phyloP scores from a whole-genome alignment of 371 early-diverging fungal genomes.

The Mucor mucedo region DNA sequence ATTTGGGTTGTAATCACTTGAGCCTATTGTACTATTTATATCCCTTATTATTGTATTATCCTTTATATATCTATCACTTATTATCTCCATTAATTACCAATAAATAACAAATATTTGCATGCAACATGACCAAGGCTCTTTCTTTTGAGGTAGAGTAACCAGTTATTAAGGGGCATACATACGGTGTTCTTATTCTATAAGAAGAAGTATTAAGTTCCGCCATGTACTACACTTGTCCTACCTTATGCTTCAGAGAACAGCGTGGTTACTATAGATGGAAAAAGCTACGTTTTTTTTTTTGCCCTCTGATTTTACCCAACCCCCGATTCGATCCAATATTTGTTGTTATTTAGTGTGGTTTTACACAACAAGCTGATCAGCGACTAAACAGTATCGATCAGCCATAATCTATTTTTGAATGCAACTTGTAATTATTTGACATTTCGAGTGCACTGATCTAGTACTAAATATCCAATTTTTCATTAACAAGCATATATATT shows the following conservation, averaged over 20 bases:
- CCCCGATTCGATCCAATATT: not conserved
- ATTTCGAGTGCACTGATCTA: not conserved
- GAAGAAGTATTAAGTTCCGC: not conserved
- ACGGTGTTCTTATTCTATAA: not conserved
- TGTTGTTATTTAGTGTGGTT: not conserved
- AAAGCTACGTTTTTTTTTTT: not conserved
- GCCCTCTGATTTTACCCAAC: not conserved
- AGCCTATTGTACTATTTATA: not conserved
- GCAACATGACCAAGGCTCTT: not conserved
- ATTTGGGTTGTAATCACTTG: conserved; percentile 15
- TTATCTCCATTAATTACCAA: not conserved
- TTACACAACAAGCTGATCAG: not conserved
- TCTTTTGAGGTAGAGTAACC: not conserved
- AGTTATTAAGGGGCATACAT: conserved; percentile 1
- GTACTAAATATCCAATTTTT: not conserved
- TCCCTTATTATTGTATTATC: not conserved
- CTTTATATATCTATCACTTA: not conserved
- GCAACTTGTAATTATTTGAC: not conserved
- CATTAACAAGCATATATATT: conserved; percentile 1
- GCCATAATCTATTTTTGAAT: not conserved
- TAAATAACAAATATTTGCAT: not conserved
- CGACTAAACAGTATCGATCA: not conserved
- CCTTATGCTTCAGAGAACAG: too few species aligned
- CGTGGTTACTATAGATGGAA: not conserved
- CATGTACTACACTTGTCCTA: too few species aligned